These are phyloP conservation scores for Moesziomyces aphidis DNA, from an alignment of 1,284 basidiomycete genomes.

Conservation along the genomic window DNA sequence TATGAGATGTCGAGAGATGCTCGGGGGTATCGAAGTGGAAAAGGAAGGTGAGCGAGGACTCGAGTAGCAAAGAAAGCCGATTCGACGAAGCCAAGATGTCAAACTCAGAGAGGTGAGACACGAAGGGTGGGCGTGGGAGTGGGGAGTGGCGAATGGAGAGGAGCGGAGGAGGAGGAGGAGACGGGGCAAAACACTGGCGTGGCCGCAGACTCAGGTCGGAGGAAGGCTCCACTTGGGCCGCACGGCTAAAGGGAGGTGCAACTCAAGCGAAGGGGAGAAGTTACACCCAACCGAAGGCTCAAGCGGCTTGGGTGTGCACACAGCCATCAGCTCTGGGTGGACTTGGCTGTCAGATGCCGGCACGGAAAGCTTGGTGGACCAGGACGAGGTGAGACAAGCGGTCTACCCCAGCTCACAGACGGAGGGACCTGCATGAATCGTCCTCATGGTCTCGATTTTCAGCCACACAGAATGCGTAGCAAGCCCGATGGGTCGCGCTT, in stretches of 20 bases:
- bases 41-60: constrained; percentile 11
- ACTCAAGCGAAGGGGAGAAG: background rate
- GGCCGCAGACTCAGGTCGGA: background rate
- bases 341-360: too few species aligned
- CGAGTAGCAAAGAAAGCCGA: background rate
- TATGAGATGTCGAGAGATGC: background rate
- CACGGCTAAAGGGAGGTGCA: background rate
- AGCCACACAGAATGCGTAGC: too few species aligned
- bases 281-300: background rate
- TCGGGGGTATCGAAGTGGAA: constrained; percentile 10
- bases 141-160: too few species aligned
- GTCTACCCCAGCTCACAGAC: too few species aligned
- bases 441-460: too few species aligned
- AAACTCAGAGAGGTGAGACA: constrained; percentile 8
- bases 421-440: too few species aligned
- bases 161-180: too few species aligned
- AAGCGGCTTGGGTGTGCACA: too few species aligned
- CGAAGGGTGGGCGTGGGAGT: background rate
- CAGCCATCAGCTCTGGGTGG: background rate
- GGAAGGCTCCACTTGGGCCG: background rate
- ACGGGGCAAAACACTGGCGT: background rate
- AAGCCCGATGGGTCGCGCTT: too few species aligned
- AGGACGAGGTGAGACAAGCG: too few species aligned
- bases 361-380: too few species aligned
- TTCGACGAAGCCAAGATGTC: background rate